Conservation (phyloP, 2,329 filamentous ascomycete species). For the Colletotrichum higginsianum region DNA sequence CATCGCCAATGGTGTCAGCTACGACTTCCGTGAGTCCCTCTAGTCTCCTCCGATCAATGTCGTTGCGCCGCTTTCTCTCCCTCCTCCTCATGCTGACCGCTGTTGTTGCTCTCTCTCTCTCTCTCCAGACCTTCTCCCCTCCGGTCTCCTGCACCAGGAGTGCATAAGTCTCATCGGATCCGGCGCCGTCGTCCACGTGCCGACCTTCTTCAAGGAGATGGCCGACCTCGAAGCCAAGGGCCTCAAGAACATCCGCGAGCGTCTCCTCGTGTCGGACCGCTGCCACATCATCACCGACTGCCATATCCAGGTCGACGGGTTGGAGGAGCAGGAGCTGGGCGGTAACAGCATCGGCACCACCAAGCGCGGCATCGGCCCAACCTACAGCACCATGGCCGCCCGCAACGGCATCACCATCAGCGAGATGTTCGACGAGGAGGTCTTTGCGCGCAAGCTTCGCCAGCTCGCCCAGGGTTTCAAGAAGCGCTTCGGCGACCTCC, state of each 20-base stretch:
- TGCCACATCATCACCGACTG: constrained; percentile 76
- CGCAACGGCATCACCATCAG: constrained; percentile 76
- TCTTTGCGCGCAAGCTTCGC: constrained; percentile 78
- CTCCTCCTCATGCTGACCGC: constrained; percentile 44
- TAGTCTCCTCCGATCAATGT: constrained; percentile 10
- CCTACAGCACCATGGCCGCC: constrained; percentile 67
- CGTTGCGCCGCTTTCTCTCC: constrained; percentile 12
- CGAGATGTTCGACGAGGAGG: constrained; percentile 77
- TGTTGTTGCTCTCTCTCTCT: constrained; percentile 49
- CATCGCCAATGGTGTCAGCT: constrained; percentile 43
- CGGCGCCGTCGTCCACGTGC: constrained; percentile 76
- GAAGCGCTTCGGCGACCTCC: constrained; percentile 77
- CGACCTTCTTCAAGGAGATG: constrained; percentile 60
- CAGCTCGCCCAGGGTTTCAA: constrained; percentile 73
- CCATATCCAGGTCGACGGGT: constrained; percentile 77
- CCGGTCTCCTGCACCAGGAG: constrained; percentile 79
- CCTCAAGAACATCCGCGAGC: constrained; percentile 56
- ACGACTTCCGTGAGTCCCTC: constrained; percentile 42
- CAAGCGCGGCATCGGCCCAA: constrained; percentile 57
- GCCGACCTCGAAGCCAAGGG: constrained; percentile 56
- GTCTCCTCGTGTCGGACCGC: constrained; percentile 75
- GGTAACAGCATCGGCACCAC: constrained; percentile 54
- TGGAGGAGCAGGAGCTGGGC: constrained; percentile 72
- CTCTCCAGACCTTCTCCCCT: constrained; percentile 71
- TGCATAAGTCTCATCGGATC: constrained; percentile 83